These are phyloP conservation scores for Metschnikowia matae DNA, from an alignment of 805 yeast genomes.

Conservation along the genomic window DNA sequence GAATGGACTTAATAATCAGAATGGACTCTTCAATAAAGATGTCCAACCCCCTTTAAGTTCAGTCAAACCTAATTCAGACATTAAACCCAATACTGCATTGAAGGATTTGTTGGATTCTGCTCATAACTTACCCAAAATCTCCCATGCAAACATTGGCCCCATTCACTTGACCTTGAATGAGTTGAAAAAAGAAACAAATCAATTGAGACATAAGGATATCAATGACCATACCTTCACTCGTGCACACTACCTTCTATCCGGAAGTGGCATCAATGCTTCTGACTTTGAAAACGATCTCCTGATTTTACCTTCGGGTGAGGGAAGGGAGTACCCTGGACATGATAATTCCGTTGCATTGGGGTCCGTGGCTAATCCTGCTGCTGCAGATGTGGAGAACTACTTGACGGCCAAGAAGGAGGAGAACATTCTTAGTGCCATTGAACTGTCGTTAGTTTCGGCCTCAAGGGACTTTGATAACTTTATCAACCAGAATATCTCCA, in stretches of 20 bases:
- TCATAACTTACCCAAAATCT: constrained; percentile 60
- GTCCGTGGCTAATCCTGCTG: neutral
- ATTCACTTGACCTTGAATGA: constrained; percentile 78
- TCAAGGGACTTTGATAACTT: constrained; percentile 79
- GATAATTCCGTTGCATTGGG: neutral
- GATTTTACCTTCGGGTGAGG: constrained; percentile 17
- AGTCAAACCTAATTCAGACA: neutral
- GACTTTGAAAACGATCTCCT: constrained; percentile 65
- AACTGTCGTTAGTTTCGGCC: constrained; percentile 67
- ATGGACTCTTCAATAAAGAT: neutral
- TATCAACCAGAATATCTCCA: constrained; percentile 64
- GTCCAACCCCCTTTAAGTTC: neutral
- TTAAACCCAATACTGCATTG: constrained; percentile 27
- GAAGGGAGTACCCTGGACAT: neutral
- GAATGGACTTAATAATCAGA: no score
- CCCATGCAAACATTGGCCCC: constrained; percentile 66
- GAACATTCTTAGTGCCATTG: constrained; percentile 76
- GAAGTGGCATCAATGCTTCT: constrained; percentile 83
- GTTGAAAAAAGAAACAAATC: constrained; percentile 62
- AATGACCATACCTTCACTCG: constrained; percentile 47
- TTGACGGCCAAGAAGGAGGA: constrained; percentile 73
- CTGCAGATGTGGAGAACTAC: constrained; percentile 49
- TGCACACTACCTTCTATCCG: constrained; percentile 85
- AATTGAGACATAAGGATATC: constrained; percentile 42
- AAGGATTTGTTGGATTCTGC: constrained; percentile 77